Conservation (phyloP, 192 early-diverging fungal species). For the Ramicandelaber brevisporus region DNA sequence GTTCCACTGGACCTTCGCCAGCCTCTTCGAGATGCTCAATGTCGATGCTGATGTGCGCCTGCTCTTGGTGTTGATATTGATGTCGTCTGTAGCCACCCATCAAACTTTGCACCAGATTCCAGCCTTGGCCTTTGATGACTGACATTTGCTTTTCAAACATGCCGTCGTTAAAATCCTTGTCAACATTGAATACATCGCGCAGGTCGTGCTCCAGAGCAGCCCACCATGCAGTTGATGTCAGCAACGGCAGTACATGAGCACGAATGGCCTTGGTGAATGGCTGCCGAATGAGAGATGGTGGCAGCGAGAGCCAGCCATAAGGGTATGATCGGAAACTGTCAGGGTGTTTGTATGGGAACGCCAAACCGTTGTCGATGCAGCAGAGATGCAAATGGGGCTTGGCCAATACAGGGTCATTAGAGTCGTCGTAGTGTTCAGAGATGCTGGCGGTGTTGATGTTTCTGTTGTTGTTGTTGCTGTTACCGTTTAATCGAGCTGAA, state of each 20-base stretch:
- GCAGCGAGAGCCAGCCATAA: conserved; percentile 67
- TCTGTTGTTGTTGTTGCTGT: background rate
- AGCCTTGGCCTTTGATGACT: conserved; percentile 66
- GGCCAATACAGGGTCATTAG: background rate
- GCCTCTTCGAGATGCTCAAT: conserved; percentile 24
- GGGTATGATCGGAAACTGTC: conserved; percentile 73
- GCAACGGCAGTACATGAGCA: conserved; percentile 30
- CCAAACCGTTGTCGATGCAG: conserved; percentile 84
- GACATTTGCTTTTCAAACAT: conserved; percentile 63
- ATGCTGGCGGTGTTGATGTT: conserved; percentile 1
- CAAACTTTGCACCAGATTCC: no score
- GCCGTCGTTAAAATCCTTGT: conserved; percentile 50
- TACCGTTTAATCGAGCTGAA: no score
- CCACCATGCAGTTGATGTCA: conserved; percentile 60
- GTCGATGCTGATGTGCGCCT: no score
- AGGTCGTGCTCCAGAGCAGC: conserved; percentile 38
- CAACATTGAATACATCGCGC: conserved; percentile 31
- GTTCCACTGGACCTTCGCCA: conserved; percentile 23
- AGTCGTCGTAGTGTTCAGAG: background rate
- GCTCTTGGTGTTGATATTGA: no score
- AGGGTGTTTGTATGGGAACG: conserved; percentile 81
- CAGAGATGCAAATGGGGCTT: conserved; percentile 40
- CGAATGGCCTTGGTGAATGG: conserved; percentile 51
- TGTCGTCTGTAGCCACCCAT: no score
- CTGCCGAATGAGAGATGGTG: conserved; percentile 21